phyloP scores from a whole-genome alignment of 202 grass and related monocot species.

The Digitaria exilis region DNA sequence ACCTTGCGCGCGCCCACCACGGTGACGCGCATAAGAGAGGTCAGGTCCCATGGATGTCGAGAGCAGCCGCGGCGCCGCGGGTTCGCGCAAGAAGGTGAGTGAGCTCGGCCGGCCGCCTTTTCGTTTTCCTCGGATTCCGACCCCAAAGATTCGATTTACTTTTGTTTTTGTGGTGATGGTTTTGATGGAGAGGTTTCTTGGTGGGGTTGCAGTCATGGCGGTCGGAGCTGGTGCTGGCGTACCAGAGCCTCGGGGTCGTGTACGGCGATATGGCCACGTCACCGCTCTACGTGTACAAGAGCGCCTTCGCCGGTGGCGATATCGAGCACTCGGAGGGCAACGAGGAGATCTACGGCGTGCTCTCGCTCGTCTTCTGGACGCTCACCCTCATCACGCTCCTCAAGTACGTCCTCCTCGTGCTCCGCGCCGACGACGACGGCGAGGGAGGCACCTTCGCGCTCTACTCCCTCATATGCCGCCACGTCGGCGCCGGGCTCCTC shows the following conservation, averaged over 20 bases:
- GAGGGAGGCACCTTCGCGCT: slow-evolving; percentile 99
- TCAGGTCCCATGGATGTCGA: slow-evolving; percentile 68
- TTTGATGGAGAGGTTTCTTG: slow-evolving; percentile 2
- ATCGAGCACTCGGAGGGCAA: slow-evolving; percentile 86
- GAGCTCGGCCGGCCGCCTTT: not conserved
- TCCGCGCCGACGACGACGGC: slow-evolving; percentile 84
- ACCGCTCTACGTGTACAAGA: slow-evolving; percentile 90
- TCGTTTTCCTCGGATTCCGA: slow-evolving; percentile 26
- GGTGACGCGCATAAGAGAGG: not conserved
- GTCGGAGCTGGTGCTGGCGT: slow-evolving; percentile 66
- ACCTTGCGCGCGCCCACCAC: slow-evolving; percentile 30
- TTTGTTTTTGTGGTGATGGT: not conserved
- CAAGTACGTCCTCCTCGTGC: slow-evolving; percentile 90
- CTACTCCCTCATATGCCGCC: slow-evolving; percentile 91
- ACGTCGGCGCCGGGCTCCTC: slow-evolving; percentile 63
- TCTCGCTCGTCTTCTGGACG: slow-evolving; percentile 99
- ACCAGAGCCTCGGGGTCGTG: slow-evolving; percentile 92
- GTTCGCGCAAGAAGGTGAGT: slow-evolving; percentile 64
- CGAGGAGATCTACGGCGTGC: slow-evolving; percentile 98
- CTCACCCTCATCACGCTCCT: slow-evolving; percentile 81
- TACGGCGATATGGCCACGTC: slow-evolving; percentile 90
- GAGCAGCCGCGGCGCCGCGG: slow-evolving; percentile 36
- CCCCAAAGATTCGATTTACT: not conserved
- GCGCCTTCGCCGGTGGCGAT: slow-evolving; percentile 77
- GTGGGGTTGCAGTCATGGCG: slow-evolving; percentile 58